A percentile compares a stretch with the other conserved stretches of the same genome.
Conservation (phyloP, 176 grass and related monocot genomes). For the Carex myosuroides region DNA sequence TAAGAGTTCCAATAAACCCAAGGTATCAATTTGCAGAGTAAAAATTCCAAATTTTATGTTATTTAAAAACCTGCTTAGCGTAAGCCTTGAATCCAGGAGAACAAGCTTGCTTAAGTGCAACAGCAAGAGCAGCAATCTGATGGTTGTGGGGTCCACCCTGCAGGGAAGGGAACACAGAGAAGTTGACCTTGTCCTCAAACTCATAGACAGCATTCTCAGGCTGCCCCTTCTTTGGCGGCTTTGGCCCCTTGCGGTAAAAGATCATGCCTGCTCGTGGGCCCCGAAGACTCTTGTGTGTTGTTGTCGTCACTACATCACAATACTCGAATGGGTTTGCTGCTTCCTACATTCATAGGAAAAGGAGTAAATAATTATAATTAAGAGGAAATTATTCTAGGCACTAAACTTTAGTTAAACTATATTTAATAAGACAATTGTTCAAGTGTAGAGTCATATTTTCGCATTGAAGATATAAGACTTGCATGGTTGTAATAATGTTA, state of each 20-base stretch:
- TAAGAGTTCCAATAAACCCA: neutral
- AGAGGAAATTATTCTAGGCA: neutral
- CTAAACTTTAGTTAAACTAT: neutral
- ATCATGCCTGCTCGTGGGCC: conserved; percentile 97
- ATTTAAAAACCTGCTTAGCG: conserved; percentile 50
- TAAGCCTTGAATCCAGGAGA: conserved; percentile 88
- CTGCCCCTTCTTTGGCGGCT: conserved; percentile 94
- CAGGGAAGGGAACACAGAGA: conserved; percentile 93
- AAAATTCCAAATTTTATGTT: neutral
- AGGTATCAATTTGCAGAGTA: neutral
- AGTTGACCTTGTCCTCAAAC: conserved; percentile 93
- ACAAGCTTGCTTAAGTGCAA: conserved; percentile 75
- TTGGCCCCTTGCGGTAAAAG: conserved; percentile 96
- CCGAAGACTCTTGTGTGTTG: conserved; percentile 89
- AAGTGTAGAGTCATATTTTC: neutral
- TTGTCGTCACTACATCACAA: conserved; percentile 92
- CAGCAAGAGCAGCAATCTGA: conserved; percentile 90
- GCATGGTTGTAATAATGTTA: neutral
- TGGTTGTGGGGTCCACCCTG: conserved; percentile 99
- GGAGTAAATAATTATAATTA: neutral
- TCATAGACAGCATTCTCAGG: conserved; percentile 88
- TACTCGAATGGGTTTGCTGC: conserved; percentile 92
- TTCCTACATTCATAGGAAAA: conserved; percentile 42
- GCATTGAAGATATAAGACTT: neutral
- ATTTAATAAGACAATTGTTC: neutral